Conservation (phyloP, 1,139 yeast genomes). For the Chernovozyma aurita region DNA sequence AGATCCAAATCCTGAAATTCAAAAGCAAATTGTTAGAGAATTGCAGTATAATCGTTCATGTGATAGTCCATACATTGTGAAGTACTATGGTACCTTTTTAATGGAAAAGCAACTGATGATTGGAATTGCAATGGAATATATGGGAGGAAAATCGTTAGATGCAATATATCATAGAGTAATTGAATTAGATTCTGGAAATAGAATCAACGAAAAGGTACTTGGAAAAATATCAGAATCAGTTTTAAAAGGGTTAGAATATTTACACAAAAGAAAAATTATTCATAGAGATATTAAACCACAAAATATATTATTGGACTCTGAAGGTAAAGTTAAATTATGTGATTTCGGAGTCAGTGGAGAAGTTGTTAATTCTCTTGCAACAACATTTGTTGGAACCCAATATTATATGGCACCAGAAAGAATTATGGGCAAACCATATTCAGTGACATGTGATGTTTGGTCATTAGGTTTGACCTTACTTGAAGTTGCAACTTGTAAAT, state of each 20-base stretch:
- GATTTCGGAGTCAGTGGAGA: constrained; percentile 99
- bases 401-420: constrained; percentile 99
- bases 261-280: constrained; percentile 82
- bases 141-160: constrained; percentile 90
- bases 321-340: constrained; percentile 86
- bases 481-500: constrained; percentile 87
- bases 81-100: constrained; percentile 87
- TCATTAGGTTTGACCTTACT: constrained; percentile 84
- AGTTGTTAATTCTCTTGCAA: constrained; percentile 89
- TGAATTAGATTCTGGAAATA: constrained; percentile 62
- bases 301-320: constrained; percentile 68
- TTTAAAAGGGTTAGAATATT: constrained; percentile 74
- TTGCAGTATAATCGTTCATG: constrained; percentile 82
- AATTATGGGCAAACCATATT: constrained; percentile 89
- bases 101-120: constrained; percentile 74
- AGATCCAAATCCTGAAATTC: constrained; percentile 80
- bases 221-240: constrained; percentile 89
- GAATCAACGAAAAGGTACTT: constrained; percentile 87
- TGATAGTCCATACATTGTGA: constrained; percentile 78
- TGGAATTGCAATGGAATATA: constrained; percentile 90
- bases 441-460: constrained; percentile 96
- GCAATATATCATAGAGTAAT: constrained; percentile 73
- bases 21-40: constrained; percentile 80
- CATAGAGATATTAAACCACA: constrained; percentile 95
- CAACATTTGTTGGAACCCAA: constrained; percentile 95